A percentile compares a stretch with the other conserved stretches of the same genome.
Conservation (phyloP, 1,139 yeast genomes). For the Yamadazyma buinensis region DNA sequence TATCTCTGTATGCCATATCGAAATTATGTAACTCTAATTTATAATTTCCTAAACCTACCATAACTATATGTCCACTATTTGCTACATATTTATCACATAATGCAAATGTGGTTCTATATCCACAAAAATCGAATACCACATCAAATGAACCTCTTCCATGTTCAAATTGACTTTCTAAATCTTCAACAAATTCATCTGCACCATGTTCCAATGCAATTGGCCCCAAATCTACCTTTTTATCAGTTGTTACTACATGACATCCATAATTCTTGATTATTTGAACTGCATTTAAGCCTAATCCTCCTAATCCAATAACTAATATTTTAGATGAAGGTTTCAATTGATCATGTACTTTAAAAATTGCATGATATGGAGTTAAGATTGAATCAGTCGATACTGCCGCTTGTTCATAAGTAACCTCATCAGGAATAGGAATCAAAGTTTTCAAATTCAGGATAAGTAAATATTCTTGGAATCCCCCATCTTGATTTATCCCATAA, state of each 20-base stretch:
- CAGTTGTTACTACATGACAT: constrained; percentile 39
- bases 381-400: constrained; percentile 51
- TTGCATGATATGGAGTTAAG: constrained; percentile 50
- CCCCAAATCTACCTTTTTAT: constrained; percentile 29
- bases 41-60: constrained; percentile 42
- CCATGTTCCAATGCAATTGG: constrained; percentile 33
- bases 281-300: constrained; percentile 47
- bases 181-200: constrained; percentile 41
- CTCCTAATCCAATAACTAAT: constrained; percentile 47
- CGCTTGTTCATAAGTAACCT: constrained; percentile 41
- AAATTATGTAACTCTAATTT: constrained; percentile 30
- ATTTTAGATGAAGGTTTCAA: constrained; percentile 37
- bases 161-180: constrained; percentile 20
- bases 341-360: constrained; percentile 32
- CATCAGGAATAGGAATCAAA: constrained; percentile 45
- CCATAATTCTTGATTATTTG: constrained; percentile 42
- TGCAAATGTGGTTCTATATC: constrained; percentile 36
- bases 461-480: constrained; percentile 50
- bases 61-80: constrained; percentile 36
- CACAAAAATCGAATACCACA: constrained; percentile 44
- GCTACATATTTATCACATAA: constrained; percentile 31
- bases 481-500: constrained; percentile 44
- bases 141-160: constrained; percentile 34
- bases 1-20: constrained; percentile 40
- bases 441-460: constrained; percentile 32